Conservation (phyloP, 2,329 filamentous ascomycete genomes). For the Penicillium sp. region DNA sequence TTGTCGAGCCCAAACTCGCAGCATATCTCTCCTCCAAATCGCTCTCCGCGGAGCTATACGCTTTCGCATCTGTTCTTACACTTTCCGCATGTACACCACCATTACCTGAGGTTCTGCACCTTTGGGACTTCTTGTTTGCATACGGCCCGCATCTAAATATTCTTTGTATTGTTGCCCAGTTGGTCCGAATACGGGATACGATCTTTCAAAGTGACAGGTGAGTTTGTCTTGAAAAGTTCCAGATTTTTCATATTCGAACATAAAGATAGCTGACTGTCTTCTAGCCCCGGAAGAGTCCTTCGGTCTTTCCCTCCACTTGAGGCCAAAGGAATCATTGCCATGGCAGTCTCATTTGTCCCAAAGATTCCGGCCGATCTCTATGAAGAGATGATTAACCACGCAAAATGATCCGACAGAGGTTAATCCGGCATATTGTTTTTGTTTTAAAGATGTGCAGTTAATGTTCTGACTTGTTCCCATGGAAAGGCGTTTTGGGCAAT, state of each 20-base stretch:
- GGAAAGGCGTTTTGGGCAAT: constrained; percentile 20
- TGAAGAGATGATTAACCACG: constrained; percentile 84
- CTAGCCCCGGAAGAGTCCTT: constrained; percentile 88
- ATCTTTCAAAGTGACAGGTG: constrained; percentile 85
- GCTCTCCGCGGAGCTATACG: constrained; percentile 91
- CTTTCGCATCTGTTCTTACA: constrained; percentile 92
- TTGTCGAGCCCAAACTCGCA: constrained; percentile 87
- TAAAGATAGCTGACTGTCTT: neutral
- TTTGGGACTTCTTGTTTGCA: constrained; percentile 98
- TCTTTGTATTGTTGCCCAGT: constrained; percentile 91
- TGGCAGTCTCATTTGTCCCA: constrained; percentile 83
- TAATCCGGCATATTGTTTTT: neutral
- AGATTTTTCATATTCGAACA: neutral
- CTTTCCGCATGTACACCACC: constrained; percentile 95
- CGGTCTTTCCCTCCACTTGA: constrained; percentile 83
- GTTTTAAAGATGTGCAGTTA: neutral
- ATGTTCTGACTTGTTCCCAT: neutral
- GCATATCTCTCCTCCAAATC: constrained; percentile 82
- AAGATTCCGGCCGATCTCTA: constrained; percentile 93
- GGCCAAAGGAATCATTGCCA: constrained; percentile 79
- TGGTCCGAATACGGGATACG: constrained; percentile 83
- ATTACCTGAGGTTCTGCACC: constrained; percentile 83
- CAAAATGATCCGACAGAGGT: constrained; percentile 50
- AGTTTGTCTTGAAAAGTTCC: constrained; percentile 16
- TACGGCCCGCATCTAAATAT: constrained; percentile 96